These are phyloP conservation scores for Russula griseocarnosa DNA, from an alignment of 768 basidiomycete species.

Conservation along the genomic window DNA sequence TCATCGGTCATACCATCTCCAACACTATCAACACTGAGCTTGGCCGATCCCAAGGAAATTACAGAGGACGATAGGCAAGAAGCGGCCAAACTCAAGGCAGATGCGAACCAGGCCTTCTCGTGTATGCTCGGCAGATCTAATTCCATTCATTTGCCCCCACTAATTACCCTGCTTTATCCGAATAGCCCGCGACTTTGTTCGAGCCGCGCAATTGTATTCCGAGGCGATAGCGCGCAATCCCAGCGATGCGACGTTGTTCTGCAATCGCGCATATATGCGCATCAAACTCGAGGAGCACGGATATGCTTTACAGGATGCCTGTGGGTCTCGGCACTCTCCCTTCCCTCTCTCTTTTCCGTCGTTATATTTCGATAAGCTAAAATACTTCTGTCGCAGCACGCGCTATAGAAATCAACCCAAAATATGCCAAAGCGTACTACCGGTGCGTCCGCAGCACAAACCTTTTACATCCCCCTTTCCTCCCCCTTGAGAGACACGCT, in stretches of 20 bases:
- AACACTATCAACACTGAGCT: slow-evolving; percentile 46
- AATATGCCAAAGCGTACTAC: slow-evolving; percentile 88
- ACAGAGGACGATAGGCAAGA: slow-evolving; percentile 66
- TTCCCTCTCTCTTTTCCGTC: background rate
- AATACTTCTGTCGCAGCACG: slow-evolving; percentile 45
- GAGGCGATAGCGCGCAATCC: slow-evolving; percentile 86
- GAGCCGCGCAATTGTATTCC: slow-evolving; percentile 75
- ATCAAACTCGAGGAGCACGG: slow-evolving; percentile 94
- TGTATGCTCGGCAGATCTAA: slow-evolving; percentile 41
- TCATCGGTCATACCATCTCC: slow-evolving; percentile 59
- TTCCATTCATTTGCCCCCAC: slow-evolving; percentile 1
- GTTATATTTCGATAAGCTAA: background rate
- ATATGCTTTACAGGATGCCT: slow-evolving; percentile 82
- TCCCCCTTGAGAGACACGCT: background rate
- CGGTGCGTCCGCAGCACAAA: slow-evolving; percentile 42
- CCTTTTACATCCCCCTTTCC: background rate
- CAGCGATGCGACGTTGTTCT: slow-evolving; percentile 84
- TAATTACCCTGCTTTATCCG: background rate
- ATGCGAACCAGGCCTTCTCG: slow-evolving; percentile 86
- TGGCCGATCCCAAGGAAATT: slow-evolving; percentile 45
- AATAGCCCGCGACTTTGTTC: slow-evolving; percentile 69
- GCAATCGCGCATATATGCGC: slow-evolving; percentile 88
- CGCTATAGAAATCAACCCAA: slow-evolving; percentile 83
- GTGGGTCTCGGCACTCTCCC: slow-evolving; percentile 44
- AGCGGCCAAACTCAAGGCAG: slow-evolving; percentile 69